Evolutionary conservation across 2,329 filamentous ascomycete species (phyloP).

Genomic region (Fusarium sublunatum): DNA sequence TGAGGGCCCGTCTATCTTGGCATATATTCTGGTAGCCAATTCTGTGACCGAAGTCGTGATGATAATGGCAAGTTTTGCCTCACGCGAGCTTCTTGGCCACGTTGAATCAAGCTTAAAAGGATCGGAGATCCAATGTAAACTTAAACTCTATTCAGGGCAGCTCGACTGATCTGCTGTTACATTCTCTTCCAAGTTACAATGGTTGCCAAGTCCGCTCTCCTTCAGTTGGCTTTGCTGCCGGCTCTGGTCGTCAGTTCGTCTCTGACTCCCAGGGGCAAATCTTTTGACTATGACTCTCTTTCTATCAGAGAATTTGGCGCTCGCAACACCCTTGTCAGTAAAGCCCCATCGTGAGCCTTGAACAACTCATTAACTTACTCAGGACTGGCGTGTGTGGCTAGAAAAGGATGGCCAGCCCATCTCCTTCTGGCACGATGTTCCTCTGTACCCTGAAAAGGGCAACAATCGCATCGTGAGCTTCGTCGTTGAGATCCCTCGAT

Average conservation of each 20-base stretch:
- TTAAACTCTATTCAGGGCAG: background rate
- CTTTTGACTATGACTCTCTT: slow-evolving; percentile 47
- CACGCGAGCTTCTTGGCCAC: slow-evolving; percentile 29
- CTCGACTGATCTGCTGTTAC: background rate
- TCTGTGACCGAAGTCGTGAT: slow-evolving; percentile 37
- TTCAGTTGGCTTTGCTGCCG: slow-evolving; percentile 39
- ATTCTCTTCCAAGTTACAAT: slow-evolving; percentile 20
- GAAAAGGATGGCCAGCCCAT: slow-evolving; percentile 54
- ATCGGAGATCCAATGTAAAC: slow-evolving; percentile 12
- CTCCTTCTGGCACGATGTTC: slow-evolving; percentile 58
- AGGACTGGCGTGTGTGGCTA: slow-evolving; percentile 57
- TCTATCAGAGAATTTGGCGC: slow-evolving; percentile 52
- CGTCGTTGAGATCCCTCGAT: slow-evolving; percentile 56
- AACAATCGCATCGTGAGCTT: slow-evolving; percentile 53
- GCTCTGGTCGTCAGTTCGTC: slow-evolving; percentile 28
- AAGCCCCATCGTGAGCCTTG: accelerated
- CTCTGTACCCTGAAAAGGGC: slow-evolving; percentile 51
- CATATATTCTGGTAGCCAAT: slow-evolving; percentile 16
- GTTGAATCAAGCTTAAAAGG: slow-evolving; percentile 32
- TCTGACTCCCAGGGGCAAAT: slow-evolving; percentile 15
- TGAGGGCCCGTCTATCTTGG: slow-evolving; percentile 12
- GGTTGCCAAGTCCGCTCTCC: slow-evolving; percentile 29
- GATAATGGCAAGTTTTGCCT: slow-evolving; percentile 1
- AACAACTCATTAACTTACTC: background rate
- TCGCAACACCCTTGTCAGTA: slow-evolving; percentile 52